Evolutionary conservation across 2,329 filamentous ascomycete genomes (phyloP).

Genomic region (Tolypocladium amazonense): DNA sequence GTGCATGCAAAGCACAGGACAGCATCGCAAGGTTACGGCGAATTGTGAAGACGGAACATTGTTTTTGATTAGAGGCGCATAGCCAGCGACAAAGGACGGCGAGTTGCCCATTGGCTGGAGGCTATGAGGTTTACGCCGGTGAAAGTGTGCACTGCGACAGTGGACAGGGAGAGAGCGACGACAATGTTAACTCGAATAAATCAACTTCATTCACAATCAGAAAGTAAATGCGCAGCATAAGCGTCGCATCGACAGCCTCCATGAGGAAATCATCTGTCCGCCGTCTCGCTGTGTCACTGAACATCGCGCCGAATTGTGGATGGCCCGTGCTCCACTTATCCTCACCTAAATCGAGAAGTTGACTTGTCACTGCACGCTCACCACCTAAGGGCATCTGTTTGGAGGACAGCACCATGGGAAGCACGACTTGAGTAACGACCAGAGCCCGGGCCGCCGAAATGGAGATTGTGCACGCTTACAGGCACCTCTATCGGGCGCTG

Average conservation of each 20-base stretch:
- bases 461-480: constrained; percentile 54
- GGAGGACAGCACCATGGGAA: not conserved
- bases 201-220: not conserved
- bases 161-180: not conserved
- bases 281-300: not conserved
- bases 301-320: not conserved
- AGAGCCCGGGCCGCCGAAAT: constrained; percentile 12
- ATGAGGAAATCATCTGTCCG: not conserved
- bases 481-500: constrained; percentile 54
- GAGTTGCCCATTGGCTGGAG: not conserved
- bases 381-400: not conserved
- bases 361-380: not conserved
- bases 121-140: not conserved
- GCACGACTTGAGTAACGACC: not conserved
- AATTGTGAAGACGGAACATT: not conserved
- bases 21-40: not conserved
- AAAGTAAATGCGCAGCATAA: not conserved
- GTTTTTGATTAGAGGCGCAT: not conserved
- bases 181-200: not conserved
- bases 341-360: not conserved
- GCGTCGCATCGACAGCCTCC: not conserved
- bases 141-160: not conserved
- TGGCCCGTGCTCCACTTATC: not conserved
- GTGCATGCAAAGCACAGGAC: not conserved
- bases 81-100: not conserved